Conservation (phyloP, 2,329 filamentous ascomycete species). For the Fusarium sp. region DNA sequence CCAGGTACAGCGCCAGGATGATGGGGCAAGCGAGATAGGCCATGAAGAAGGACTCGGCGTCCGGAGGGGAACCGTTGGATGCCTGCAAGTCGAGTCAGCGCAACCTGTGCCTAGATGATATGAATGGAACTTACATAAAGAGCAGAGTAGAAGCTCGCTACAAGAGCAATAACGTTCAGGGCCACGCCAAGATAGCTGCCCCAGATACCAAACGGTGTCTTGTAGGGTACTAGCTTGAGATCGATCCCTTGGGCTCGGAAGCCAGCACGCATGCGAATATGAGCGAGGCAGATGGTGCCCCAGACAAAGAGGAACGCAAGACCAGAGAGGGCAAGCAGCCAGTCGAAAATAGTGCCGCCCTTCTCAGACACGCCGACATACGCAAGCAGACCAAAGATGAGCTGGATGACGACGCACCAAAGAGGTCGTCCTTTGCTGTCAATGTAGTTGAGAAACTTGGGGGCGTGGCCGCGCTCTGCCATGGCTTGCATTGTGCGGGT, state of each 20-base stretch:
- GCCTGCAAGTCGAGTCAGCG: conserved; percentile 4
- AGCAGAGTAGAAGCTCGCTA: conserved; percentile 77
- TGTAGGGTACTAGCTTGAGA: conserved; percentile 80
- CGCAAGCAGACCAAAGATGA: conserved; percentile 74
- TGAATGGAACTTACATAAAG: conserved; percentile 21
- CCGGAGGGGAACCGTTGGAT: conserved; percentile 64
- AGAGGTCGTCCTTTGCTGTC: conserved; percentile 83
- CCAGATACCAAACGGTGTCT: conserved; percentile 77
- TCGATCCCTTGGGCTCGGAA: conserved; percentile 59
- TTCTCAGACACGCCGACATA: conserved; percentile 75
- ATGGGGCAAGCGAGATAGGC: conserved; percentile 75
- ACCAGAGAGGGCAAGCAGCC: conserved; percentile 80
- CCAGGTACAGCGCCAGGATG: conserved; percentile 71
- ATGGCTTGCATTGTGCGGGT: conserved; percentile 89
- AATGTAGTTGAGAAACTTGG: conserved; percentile 78
- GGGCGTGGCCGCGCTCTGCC: conserved; percentile 86
- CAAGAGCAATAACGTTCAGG: too few species aligned
- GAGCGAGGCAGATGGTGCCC: conserved; percentile 81
- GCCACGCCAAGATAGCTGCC: conserved; percentile 46
- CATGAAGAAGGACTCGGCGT: conserved; percentile 76
- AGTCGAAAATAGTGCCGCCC: conserved; percentile 74
- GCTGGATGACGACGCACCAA: conserved; percentile 73
- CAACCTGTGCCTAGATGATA: accelerated
- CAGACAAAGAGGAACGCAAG: conserved; percentile 71
- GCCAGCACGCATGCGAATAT: conserved; percentile 87